Percentiles rank a stretch among this genome's conserved stretches.
Evolutionary conservation across 192 early-diverging fungal genomes (phyloP).

Genomic region (Coemansia sp.): DNA sequence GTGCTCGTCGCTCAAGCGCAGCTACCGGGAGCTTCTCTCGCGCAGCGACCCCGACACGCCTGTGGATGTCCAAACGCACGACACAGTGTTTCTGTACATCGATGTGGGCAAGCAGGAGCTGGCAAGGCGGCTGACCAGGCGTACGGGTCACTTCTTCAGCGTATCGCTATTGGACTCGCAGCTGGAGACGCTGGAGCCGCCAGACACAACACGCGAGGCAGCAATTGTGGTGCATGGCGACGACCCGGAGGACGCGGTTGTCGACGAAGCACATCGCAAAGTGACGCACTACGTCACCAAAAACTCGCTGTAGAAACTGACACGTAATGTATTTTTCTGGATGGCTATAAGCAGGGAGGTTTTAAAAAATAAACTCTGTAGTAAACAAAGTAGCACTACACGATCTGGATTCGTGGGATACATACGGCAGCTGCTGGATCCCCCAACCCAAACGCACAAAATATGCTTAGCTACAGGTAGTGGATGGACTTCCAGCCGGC

Average conservation of each 20-base stretch:
- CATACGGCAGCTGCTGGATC: too few species aligned
- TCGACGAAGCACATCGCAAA: slow-evolving; percentile 15
- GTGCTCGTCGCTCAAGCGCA: slow-evolving; percentile 64
- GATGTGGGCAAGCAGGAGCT: slow-evolving; percentile 57
- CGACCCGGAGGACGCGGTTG: slow-evolving; percentile 16
- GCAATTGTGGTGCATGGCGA: slow-evolving; percentile 35
- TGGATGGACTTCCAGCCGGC: slow-evolving; percentile 55
- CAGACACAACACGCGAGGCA: slow-evolving; percentile 34
- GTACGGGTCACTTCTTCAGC: slow-evolving; percentile 61
- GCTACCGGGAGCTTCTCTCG: slow-evolving; percentile 66
- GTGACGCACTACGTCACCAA: neutral
- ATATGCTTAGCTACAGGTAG: slow-evolving; percentile 2
- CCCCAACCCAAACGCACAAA: too few species aligned
- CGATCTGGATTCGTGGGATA: too few species aligned
- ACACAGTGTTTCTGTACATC: slow-evolving; percentile 61
- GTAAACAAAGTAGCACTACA: neutral
- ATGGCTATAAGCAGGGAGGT: too few species aligned
- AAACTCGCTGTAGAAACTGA: slow-evolving; percentile 17
- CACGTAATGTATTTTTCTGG: too few species aligned
- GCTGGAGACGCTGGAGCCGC: slow-evolving; percentile 60
- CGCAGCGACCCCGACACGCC: slow-evolving; percentile 17
- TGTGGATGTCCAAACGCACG: slow-evolving; percentile 17
- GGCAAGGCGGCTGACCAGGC: slow-evolving; percentile 43
- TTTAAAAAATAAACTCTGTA: too few species aligned
- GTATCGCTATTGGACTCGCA: slow-evolving; percentile 60